Evolutionary conservation across 495 filamentous ascomycete species (phyloP), one percentile per base, ranked within the genome.

Genomic region (Podospora tetraspora): DNA sequence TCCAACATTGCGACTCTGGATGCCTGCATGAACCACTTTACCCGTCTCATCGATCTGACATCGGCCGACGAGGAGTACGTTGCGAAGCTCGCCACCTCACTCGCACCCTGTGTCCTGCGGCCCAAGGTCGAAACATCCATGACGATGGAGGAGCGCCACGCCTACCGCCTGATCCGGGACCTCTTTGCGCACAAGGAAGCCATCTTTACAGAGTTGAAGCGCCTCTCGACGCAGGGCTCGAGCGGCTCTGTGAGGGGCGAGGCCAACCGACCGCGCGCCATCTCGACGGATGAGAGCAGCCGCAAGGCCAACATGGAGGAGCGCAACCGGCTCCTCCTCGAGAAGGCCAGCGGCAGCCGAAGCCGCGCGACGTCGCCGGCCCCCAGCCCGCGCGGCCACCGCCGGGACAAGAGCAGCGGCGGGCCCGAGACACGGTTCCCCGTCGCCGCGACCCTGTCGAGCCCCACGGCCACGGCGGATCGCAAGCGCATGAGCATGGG

Each of bases 1-100:
- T 93, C 95, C 70, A 99, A 99, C 76, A 98, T 99, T 77, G 95
- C 95, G 66, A 97, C 95, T 32, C 90, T 99, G 74, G 95, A 99
- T 80, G 95, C 96, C 60, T 89, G 97, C 76, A 96, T 93, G 83
- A 98, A 96, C 66, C 95, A 99, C 80, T 97, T 98, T 78, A 97
- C 95, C 16, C 91, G 96, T 68, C 82, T 99, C 69, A 94, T 99
- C 76, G 96, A 99, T 72, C 84, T 98, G 66, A 99, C 95, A 7
- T 97, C 93, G 43, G 95, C 95, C 61, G 94, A 97, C 69, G 95
- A 98, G 77, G 81, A 88, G 62, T 98, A 93, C 76, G 79, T 97
- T 66, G 74, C 90, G 61, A 81, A 89, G 30, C 85, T 99, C 29
- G 92, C 94, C 5, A 89, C 89, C 63, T 79, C 80, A n/a, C 84